Conservation (phyloP, 2,329 filamentous ascomycete species). For the Colletotrichum zoysiae region DNA sequence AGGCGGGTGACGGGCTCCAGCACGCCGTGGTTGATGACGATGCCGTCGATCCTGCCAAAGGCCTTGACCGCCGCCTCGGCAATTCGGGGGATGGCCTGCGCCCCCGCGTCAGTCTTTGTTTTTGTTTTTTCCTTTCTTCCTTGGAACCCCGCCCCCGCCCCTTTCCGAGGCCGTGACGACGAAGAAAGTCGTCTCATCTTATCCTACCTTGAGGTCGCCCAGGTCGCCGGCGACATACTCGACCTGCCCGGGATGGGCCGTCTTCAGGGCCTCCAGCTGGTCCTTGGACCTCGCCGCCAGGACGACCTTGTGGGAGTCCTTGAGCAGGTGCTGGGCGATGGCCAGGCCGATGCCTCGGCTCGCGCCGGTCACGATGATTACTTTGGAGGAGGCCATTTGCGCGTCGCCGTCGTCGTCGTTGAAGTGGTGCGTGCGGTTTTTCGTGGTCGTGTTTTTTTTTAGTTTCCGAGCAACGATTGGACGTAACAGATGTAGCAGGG, state of each 20-base stretch:
- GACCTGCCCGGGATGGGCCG: constrained; percentile 65
- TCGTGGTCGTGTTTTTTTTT: neutral
- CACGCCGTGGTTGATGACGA: constrained; percentile 90
- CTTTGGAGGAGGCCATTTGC: constrained; percentile 69
- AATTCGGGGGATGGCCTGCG: constrained; percentile 69
- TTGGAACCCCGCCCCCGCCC: neutral
- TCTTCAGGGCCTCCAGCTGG: constrained; percentile 63
- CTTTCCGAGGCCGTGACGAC: too few species aligned
- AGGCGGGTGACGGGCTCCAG: constrained; percentile 82
- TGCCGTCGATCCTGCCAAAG: constrained; percentile 81
- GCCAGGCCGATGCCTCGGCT: constrained; percentile 73
- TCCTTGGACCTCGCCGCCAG: constrained; percentile 67
- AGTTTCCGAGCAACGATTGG: neutral
- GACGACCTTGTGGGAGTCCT: constrained; percentile 68
- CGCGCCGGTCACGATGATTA: constrained; percentile 77
- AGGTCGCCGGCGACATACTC: constrained; percentile 69
- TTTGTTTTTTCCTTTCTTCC: neutral
- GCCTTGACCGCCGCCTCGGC: constrained; percentile 73
- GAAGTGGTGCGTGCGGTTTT: neutral
- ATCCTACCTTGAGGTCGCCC: constrained; percentile 62
- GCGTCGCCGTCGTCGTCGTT: neutral
- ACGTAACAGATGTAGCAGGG: neutral
- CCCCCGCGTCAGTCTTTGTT: neutral
- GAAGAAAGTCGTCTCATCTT: neutral
- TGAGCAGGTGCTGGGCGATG: constrained; percentile 64